Conservation (phyloP, 257 asterid species). For the Lantana camara region DNA sequence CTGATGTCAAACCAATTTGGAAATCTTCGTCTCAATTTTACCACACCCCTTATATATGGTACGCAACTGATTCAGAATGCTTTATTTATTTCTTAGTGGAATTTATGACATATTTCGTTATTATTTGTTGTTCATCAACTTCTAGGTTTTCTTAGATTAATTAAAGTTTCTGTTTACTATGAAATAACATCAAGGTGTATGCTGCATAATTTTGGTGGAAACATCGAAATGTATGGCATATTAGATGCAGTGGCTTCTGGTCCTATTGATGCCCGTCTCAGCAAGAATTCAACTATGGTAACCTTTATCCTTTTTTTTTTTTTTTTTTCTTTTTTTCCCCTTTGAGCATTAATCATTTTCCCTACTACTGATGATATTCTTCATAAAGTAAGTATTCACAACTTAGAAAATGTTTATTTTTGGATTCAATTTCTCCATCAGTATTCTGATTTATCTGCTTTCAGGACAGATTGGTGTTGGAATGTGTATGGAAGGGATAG, state of each 20-base stretch:
- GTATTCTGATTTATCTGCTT: conserved; percentile 35
- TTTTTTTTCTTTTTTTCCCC: not conserved
- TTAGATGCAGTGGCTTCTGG: conserved; percentile 95
- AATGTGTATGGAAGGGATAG: conserved; percentile 99
- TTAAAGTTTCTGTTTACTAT: not conserved
- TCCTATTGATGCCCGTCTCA: conserved; percentile 81
- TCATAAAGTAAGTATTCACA: not conserved
- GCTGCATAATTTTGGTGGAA: conserved; percentile 99
- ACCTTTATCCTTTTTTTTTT: conserved; percentile 16
- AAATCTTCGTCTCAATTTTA: conserved; percentile 88
- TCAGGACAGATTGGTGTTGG: conserved; percentile 86
- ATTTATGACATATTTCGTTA: conserved; percentile 5
- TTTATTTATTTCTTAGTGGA: conserved; percentile 12
- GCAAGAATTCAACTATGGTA: conserved; percentile 93
- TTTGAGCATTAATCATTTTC: not conserved
- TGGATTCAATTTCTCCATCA: conserved; percentile 12
- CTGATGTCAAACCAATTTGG: conserved; percentile 97
- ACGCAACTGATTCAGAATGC: conserved; percentile 33
- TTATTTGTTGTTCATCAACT: conserved; percentile 11
- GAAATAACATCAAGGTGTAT: conserved; percentile 72
- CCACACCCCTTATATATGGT: conserved; percentile 91
- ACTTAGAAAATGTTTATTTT: conserved; percentile 6
- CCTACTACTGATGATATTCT: not conserved
- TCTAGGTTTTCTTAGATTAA: conserved; percentile 19
- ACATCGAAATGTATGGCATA: conserved; percentile 92